These are phyloP conservation scores for Talaromyces wortmannii DNA, from an alignment of 495 filamentous ascomycete genomes.

Conservation along the genomic window DNA sequence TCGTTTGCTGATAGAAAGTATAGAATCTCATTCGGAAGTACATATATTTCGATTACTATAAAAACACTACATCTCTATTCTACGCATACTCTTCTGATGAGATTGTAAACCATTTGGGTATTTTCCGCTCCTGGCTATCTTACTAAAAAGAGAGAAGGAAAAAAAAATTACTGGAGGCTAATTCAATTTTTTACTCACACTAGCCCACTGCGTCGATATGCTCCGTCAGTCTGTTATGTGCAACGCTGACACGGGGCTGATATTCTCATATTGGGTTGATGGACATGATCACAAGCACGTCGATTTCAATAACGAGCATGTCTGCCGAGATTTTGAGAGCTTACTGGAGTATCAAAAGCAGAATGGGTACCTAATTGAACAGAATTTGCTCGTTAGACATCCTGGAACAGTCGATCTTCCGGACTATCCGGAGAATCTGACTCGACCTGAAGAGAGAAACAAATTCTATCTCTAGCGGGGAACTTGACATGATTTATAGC, in stretches of 20 bases:
- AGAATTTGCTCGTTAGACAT: not conserved
- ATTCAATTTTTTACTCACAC: not conserved
- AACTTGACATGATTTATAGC: not conserved
- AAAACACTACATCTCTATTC: not conserved
- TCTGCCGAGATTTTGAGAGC: constrained; percentile 9
- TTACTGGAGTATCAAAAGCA: constrained; percentile 8
- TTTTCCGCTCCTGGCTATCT: not conserved
- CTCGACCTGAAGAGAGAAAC: not conserved
- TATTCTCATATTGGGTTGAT: constrained; percentile 29
- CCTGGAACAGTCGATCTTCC: not conserved
- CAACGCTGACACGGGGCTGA: not conserved
- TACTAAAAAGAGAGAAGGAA: not conserved
- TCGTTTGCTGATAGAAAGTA: not conserved
- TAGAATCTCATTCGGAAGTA: not conserved
- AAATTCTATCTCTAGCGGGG: not conserved
- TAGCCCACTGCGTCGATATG: not conserved
- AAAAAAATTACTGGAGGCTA: not conserved
- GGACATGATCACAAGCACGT: constrained; percentile 22
- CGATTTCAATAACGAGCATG: constrained; percentile 12
- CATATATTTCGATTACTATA: not conserved
- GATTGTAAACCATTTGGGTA: not conserved
- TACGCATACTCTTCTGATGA: not conserved
- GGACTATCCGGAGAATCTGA: not conserved
- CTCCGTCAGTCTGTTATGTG: not conserved
- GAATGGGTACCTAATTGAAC: not conserved